Conservation (phyloP, 1,139 yeast genomes). For the Blastobotrys arbuscula region DNA sequence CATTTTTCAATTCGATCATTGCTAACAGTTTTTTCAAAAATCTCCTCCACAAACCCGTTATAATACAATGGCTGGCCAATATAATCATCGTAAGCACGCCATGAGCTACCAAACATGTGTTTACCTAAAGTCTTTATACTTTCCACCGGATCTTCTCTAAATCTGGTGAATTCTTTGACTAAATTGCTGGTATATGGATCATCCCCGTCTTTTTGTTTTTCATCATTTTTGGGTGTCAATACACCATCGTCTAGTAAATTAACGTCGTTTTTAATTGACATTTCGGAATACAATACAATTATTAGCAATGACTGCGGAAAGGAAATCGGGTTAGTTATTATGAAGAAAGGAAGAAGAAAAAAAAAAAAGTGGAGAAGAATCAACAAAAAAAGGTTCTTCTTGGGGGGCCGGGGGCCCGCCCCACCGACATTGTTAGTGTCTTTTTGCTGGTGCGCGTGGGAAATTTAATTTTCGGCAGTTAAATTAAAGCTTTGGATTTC, state of each 20-base stretch:
- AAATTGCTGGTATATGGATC: constrained; percentile 18
- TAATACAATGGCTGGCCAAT: constrained; percentile 36
- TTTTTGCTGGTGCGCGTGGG: no score
- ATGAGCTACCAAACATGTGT: constrained; percentile 34
- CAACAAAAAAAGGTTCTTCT: no score
- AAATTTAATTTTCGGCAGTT: no score
- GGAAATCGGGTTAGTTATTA: no score
- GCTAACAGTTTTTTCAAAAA: constrained; percentile 29
- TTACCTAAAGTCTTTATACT: constrained; percentile 30
- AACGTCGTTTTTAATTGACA: constrained; percentile 4
- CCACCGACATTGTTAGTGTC: no score
- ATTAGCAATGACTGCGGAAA: no score
- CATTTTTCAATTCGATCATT: constrained; percentile 30
- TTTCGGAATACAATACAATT: no score
- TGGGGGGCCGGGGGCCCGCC: no score
- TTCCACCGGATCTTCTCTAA: constrained; percentile 35
- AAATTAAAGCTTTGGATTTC: no score
- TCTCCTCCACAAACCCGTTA: constrained; percentile 31
- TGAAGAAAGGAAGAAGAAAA: no score
- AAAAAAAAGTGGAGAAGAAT: no score
- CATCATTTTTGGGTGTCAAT: background rate
- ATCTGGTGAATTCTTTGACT: constrained; percentile 29
- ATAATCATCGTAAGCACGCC: constrained; percentile 37
- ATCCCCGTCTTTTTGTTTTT: background rate
- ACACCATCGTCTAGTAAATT: constrained; percentile 2